phyloP scores from a whole-genome alignment of 345 rosid species.

The Ailanthus altissimus region DNA sequence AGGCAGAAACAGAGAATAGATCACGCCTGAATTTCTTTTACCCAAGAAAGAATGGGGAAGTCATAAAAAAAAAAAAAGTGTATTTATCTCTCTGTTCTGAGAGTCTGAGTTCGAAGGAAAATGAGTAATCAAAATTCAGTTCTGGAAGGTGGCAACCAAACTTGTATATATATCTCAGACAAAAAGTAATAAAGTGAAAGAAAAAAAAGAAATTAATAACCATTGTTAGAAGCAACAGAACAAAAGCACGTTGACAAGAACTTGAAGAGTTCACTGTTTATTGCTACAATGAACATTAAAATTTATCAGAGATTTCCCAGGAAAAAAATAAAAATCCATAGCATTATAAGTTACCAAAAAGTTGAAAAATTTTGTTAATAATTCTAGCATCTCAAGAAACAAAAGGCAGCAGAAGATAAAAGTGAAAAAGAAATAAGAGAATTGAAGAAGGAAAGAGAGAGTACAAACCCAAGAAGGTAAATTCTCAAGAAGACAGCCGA shows the following conservation, averaged over 20 bases:
- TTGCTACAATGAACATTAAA: background rate
- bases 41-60: too few species aligned
- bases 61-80: too few species aligned
- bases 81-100: too few species aligned
- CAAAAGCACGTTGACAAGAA: too few species aligned
- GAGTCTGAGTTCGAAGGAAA: too few species aligned
- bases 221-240: too few species aligned
- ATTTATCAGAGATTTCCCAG: too few species aligned
- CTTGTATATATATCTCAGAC: too few species aligned
- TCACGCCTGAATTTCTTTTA: too few species aligned
- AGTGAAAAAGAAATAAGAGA: background rate
- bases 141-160: too few species aligned
- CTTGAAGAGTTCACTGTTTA: background rate
- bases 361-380: background rate
- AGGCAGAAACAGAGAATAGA: too few species aligned
- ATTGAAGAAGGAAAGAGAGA: background rate
- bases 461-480: conserved; percentile 76
- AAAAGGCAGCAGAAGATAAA: background rate
- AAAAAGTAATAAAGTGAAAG: background rate
- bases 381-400: conserved; percentile 22
- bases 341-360: background rate
- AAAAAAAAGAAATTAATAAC: background rate
- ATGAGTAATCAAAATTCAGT: too few species aligned
- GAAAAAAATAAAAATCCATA: background rate
- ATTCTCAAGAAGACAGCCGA: conserved; percentile 92